Evolutionary conservation across 345 rosid genomes (phyloP), one percentile per base, ranked within the genome.

Genomic region (Eutrema japonicum): DNA sequence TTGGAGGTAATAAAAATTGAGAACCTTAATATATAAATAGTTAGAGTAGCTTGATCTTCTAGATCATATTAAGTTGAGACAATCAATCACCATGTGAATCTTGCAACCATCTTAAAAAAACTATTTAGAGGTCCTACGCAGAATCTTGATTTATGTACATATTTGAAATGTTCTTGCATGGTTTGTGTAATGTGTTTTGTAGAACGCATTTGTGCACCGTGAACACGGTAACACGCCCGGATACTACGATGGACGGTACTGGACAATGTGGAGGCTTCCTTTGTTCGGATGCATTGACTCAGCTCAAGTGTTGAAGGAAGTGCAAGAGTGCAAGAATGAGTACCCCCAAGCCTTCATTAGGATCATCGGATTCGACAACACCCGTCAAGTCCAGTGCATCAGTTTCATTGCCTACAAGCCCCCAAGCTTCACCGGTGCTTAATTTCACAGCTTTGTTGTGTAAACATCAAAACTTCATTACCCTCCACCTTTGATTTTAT

Each of bases 221-320:
- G 77, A 79, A 68, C 75, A 79, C 72, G 70, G 78, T 7, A 79
- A 14, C 71, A 41, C 68, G 0, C 78, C 81, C 5, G 78, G 81
- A 61, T 78, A 78, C 68, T 78, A 78, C 22, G 87, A 84, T 53
- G 87, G 87, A 26, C 35, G 85, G 0, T 84, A 80, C 80, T 84
- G 87, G 85, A 78, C 80, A 16, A 84, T 82, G 85, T 84, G 88
- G 82, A 84, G 80, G 85, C 74, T 84, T 22, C 84, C 85, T 12
- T 80, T 84, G 85, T 84, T 65, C 58, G 87, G 87, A 27, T 83
- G 85, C 82, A 84, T 73, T 0, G 87, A 84, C 67, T 43, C 84
- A 2, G n/a, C 77, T 0, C 85, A 84, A 55, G 85, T 84, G 75
- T n/a, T 78, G 72, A 78, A 78, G 81, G 88, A 84, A 81, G 78